These are phyloP conservation scores for Verticillium nubilum DNA, from an alignment of 2,329 filamentous ascomycete genomes.

Conservation along the genomic window DNA sequence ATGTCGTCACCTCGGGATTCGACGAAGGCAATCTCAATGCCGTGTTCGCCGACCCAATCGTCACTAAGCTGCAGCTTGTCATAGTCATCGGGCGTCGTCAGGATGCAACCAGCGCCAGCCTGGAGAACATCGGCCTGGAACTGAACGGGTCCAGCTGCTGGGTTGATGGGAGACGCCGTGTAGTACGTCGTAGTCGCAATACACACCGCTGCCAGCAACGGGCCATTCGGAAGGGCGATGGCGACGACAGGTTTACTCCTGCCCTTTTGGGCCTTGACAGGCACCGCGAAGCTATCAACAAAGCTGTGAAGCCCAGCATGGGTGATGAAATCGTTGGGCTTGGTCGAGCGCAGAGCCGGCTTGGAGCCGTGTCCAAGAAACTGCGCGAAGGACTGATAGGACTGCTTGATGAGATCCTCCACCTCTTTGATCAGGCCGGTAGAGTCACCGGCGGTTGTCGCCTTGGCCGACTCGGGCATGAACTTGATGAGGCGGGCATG, in stretches of 20 bases:
- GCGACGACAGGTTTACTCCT: slow-evolving; percentile 37
- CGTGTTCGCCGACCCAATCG: slow-evolving; percentile 20
- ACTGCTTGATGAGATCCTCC: slow-evolving; percentile 18
- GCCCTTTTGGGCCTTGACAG: slow-evolving; percentile 9
- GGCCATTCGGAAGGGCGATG: slow-evolving; percentile 48
- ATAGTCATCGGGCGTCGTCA: slow-evolving; percentile 36
- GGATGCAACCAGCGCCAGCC: slow-evolving; percentile 37
- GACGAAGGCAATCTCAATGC: slow-evolving; percentile 33
- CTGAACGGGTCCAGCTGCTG: slow-evolving; percentile 41
- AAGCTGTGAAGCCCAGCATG: slow-evolving; percentile 24
- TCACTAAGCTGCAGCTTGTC: slow-evolving; percentile 29
- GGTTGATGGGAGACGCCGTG: slow-evolving; percentile 46
- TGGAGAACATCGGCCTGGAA: slow-evolving; percentile 44
- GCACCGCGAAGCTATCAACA: slow-evolving; percentile 25
- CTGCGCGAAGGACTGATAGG: slow-evolving; percentile 32
- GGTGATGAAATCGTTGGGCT: slow-evolving; percentile 20
- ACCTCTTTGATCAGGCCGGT: slow-evolving; percentile 14
- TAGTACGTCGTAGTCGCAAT: slow-evolving; percentile 44
- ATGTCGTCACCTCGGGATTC: slow-evolving; percentile 31
- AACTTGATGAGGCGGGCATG: slow-evolving; percentile 28
- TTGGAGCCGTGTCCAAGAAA: slow-evolving; percentile 20
- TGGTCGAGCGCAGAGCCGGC: slow-evolving; percentile 22
- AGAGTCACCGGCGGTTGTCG: slow-evolving; percentile 13
- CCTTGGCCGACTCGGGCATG: slow-evolving; percentile 28
- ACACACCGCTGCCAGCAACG: slow-evolving; percentile 43